Evolutionary conservation across 2,329 filamentous ascomycete species (phyloP), one percentile per base, ranked within the genome.

Genomic region (Sclerotinia borealis): DNA sequence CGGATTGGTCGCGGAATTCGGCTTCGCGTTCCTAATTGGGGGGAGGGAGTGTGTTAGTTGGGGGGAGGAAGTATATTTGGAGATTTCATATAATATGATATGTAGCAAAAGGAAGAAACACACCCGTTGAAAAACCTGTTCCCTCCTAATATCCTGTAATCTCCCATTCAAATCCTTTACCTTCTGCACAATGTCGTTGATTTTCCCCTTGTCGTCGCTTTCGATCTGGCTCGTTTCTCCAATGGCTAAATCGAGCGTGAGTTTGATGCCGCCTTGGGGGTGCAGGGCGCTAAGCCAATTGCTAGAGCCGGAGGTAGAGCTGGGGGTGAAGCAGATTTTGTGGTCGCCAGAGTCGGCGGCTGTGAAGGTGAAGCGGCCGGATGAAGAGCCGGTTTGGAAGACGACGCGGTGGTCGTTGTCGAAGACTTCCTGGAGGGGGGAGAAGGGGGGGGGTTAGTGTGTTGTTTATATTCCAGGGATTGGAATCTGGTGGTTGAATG

Each of bases 381-480:
- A 80, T 65, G 85, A 79, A 48, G 83, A 78, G 72, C 93, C 93
- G 66, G 89, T 88, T 78, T 96, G 92, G 68, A 88, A 91, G 67
- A 98, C 91, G 66, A 99, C 90, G 68, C 93, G 92, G 84, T 99
- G 95, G 81, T 98, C 89, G 78, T 96, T 93, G 83, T 98, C 93
- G 78, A 99, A 99, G 73, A 89, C 85, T 81, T 99, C 95, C 85
- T 89, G 66, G 63, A 15, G 31, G 48, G 52, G 50, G 47, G n/a
- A n/a, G 17, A 22, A 6, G 36, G 19, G 9, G 31, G 37, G 8
- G 41, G 17, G 61, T 64, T 56, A 65, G 63, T n/a, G 11, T n/a
- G n/a, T n/a, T n/a, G n/a, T n/a, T n/a, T n/a, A n/a, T n/a, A n/a
- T n/a, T n/a, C n/a, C n/a, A n/a, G n/a, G n/a, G n/a, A n/a, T n/a